These are phyloP conservation scores for Xylariaceae sp. DNA, from an alignment of 2,329 filamentous ascomycete genomes.

Conservation along the genomic window DNA sequence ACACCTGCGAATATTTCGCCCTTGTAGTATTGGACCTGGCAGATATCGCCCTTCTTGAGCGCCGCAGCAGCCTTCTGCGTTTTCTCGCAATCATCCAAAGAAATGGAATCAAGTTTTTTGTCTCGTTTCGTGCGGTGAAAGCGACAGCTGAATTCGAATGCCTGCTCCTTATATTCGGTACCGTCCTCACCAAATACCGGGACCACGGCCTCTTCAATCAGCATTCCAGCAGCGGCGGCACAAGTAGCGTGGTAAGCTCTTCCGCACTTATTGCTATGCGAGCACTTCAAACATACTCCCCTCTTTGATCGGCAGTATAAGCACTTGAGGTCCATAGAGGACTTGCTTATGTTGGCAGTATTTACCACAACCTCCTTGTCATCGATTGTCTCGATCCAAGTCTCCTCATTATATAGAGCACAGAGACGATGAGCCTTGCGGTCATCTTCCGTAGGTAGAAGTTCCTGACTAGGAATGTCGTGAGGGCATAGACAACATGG, in stretches of 20 bases:
- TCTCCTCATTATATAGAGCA: slow-evolving; percentile 88
- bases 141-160: slow-evolving; percentile 89
- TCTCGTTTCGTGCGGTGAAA: slow-evolving; percentile 89
- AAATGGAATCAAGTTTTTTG: slow-evolving; percentile 65
- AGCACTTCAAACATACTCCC: slow-evolving; percentile 96
- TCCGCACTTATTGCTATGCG: slow-evolving; percentile 85
- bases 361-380: slow-evolving; percentile 73
- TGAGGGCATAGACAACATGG: slow-evolving; percentile 93
- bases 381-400: slow-evolving; percentile 71
- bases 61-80: slow-evolving; percentile 64
- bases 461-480: slow-evolving; percentile 72
- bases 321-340: slow-evolving; percentile 86
- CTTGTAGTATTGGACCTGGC: slow-evolving; percentile 80
- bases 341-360: slow-evolving; percentile 76
- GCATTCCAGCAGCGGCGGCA: slow-evolving; percentile 84
- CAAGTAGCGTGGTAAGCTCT: slow-evolving; percentile 94
- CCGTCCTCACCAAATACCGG: slow-evolving; percentile 87
- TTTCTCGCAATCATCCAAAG: slow-evolving; percentile 65
- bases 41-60: slow-evolving; percentile 68
- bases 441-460: slow-evolving; percentile 85
- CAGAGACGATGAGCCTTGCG: slow-evolving; percentile 84
- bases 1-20: slow-evolving; percentile 88
- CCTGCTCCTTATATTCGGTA: slow-evolving; percentile 86
- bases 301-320: slow-evolving; percentile 91
- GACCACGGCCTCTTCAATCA: slow-evolving; percentile 81